phyloP scores from a whole-genome alignment of 805 yeast genomes.

The Cyberlindnera euphorbiae region DNA sequence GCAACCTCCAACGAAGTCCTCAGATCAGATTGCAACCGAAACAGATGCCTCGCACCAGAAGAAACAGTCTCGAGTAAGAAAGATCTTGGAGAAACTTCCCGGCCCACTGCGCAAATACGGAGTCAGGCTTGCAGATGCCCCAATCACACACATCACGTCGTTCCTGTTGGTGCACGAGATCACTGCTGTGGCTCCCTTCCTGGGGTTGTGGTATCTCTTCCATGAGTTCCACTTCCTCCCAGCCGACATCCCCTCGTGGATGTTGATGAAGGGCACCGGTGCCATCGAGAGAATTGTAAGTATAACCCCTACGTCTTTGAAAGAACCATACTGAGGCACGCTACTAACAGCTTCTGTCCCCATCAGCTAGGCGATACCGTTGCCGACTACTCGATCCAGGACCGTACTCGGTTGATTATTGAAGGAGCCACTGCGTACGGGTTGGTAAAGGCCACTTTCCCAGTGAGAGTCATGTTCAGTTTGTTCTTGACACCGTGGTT shows the following conservation, averaged over 20 bases:
- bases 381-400: conserved; percentile 35
- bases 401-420: conserved; percentile 49
- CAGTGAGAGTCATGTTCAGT: conserved; percentile 47
- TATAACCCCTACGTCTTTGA: conserved; percentile 1
- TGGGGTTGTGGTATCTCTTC: conserved; percentile 62
- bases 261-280: conserved; percentile 53
- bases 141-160: conserved; percentile 56
- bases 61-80: conserved; percentile 2
- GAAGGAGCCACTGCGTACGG: conserved; percentile 78
- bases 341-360: no score
- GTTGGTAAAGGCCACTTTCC: conserved; percentile 55
- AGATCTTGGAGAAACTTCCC: conserved; percentile 41
- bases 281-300: conserved; percentile 51
- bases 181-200: conserved; percentile 67
- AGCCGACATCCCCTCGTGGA: conserved; percentile 52
- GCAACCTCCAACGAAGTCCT: no score
- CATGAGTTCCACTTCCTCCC: conserved; percentile 53
- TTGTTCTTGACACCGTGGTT: conserved; percentile 53
- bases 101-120: conserved; percentile 47
- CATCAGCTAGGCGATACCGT: conserved; percentile 25
- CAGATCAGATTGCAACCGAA: no score
- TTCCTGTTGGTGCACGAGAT: conserved; percentile 69
- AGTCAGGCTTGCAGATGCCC: conserved; percentile 45
- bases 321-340: no score
- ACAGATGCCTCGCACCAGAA: conserved; percentile 1